Evolutionary conservation across 1,139 yeast species (phyloP), one percentile per base, ranked within the genome.

Genomic region (Dujonia santamariae): DNA sequence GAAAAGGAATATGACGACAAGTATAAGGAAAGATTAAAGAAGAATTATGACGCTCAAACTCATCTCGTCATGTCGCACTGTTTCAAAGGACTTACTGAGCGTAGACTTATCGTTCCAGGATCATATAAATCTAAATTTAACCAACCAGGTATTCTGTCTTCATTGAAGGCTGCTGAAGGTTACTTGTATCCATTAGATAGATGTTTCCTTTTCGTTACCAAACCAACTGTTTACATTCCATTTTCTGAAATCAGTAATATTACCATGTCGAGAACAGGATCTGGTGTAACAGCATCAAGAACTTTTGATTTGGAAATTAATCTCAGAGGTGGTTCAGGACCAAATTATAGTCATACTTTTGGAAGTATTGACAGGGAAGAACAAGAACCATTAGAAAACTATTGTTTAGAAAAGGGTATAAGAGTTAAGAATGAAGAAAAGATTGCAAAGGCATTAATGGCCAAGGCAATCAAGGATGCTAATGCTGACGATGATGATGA

Each of bases 81-180:
- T 39, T 79, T 94, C 59, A 81, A 85, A 53, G 98, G 98, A 3
- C 72, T 92, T 42, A 82, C 96, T 7, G 95, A 86, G 46, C 80
- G 90, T 48, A 81, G 90, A 51, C 78, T 92, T 43, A 78, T 85
- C 26, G 80, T 82, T 29, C 96, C 97, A 0, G 95, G 96, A n/a
- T 70, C 84, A 3, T 90, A 78, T 67, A 75, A 75, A 46, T 83
- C 95, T 5, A 73, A 78, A 37, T 78, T 72, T 50, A 74, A 74
- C 30, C 92, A 85, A 50, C 85, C 95, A 8, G 97, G 95, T 8
- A 81, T 92, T 31, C 73, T 88, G 15, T 90, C 98, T 63, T 86
- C 97, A 12, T 76, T 87, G 48, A 92, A 90, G 61, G 98, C 97
- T 0, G 85, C 87, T 35, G 98, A 92, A 63, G 98, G 98, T 26